Evolutionary conservation across 768 basidiomycete species (phyloP).

Genomic region (Lepiota venenata): DNA sequence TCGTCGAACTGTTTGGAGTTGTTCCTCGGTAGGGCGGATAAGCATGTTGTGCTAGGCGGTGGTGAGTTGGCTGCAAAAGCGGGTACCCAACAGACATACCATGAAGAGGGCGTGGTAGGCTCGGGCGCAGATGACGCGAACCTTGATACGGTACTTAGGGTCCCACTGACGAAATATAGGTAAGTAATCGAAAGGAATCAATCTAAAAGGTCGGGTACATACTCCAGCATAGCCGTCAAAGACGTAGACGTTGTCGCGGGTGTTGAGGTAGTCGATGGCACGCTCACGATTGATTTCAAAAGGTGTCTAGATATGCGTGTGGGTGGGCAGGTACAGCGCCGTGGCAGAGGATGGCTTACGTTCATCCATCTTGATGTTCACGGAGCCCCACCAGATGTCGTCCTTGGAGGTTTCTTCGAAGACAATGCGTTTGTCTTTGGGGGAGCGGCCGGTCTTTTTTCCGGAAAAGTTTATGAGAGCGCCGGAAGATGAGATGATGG

Average conservation of each 20-base stretch:
- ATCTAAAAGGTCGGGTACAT: slow-evolving; percentile 21
- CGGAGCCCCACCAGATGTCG: slow-evolving; percentile 98
- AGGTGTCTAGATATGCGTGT: slow-evolving; percentile 65
- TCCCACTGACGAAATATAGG: slow-evolving; percentile 68
- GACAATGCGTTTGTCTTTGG: slow-evolving; percentile 99
- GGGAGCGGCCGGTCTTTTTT: slow-evolving; percentile 97
- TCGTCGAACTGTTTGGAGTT: slow-evolving; percentile 93
- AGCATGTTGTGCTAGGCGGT: slow-evolving; percentile 91
- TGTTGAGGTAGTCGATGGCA: slow-evolving; percentile 98
- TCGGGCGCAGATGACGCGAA: slow-evolving; percentile 96
- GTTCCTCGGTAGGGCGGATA: slow-evolving; percentile 94
- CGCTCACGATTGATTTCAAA: slow-evolving; percentile 99
- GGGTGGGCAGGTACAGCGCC: slow-evolving; percentile 2
- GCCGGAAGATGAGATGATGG: slow-evolving; percentile 93
- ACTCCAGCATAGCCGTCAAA: slow-evolving; percentile 95
- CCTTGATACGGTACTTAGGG: slow-evolving; percentile 98
- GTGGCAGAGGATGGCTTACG: slow-evolving; percentile 44
- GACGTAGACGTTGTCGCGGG: slow-evolving; percentile 96
- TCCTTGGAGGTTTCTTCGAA: slow-evolving; percentile 96
- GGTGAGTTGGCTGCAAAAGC: slow-evolving; percentile 16
- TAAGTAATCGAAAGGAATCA: slow-evolving; percentile 5
- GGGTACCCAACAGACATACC: slow-evolving; percentile 47
- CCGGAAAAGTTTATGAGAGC: slow-evolving; percentile 99
- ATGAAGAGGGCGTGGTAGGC: slow-evolving; percentile 99
- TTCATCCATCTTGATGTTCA: slow-evolving; percentile 99